Percentiles rank a stretch among this genome's conserved stretches.
phyloP scores from a whole-genome alignment of 2,329 filamentous ascomycete genomes.

The Capronia americana region DNA sequence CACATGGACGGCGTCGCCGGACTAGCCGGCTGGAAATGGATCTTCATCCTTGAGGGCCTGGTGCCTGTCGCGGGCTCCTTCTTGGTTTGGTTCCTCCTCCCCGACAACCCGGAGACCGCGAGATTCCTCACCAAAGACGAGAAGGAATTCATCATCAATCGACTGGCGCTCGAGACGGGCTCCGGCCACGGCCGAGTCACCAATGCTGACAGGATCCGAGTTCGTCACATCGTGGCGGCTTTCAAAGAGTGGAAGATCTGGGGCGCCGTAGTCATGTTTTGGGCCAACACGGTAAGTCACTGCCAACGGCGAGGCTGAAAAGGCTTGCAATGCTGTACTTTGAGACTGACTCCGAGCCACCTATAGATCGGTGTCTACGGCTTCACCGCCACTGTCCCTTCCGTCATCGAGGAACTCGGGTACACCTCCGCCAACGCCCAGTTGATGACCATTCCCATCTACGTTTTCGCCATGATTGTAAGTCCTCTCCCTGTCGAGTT shows the following conservation, averaged over 20 bases:
- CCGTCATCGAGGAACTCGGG: slow-evolving; percentile 51
- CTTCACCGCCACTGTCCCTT: slow-evolving; percentile 41
- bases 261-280: slow-evolving; percentile 44
- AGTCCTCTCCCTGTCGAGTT: not conserved
- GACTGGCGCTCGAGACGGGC: slow-evolving; percentile 72
- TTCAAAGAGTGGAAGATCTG: slow-evolving; percentile 73
- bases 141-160: slow-evolving; percentile 64
- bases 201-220: slow-evolving; percentile 70
- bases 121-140: slow-evolving; percentile 76
- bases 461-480: slow-evolving; percentile 71
- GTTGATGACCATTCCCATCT: slow-evolving; percentile 54
- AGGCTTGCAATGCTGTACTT: not conserved
- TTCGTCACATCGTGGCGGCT: slow-evolving; percentile 69
- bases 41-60: slow-evolving; percentile 62
- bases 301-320: not conserved
- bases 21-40: slow-evolving; percentile 60
- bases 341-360: not conserved
- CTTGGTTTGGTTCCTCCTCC: slow-evolving; percentile 64
- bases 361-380: slow-evolving; percentile 36
- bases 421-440: slow-evolving; percentile 50
- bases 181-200: slow-evolving; percentile 54
- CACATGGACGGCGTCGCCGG: slow-evolving; percentile 54
- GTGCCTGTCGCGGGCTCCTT: slow-evolving; percentile 58
- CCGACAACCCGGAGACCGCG: slow-evolving; percentile 75
- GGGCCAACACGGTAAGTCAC: slow-evolving; percentile 31